Evolutionary conservation across 169 alveolate genomes (phyloP).

Genomic region (Condylostoma magnum): DNA sequence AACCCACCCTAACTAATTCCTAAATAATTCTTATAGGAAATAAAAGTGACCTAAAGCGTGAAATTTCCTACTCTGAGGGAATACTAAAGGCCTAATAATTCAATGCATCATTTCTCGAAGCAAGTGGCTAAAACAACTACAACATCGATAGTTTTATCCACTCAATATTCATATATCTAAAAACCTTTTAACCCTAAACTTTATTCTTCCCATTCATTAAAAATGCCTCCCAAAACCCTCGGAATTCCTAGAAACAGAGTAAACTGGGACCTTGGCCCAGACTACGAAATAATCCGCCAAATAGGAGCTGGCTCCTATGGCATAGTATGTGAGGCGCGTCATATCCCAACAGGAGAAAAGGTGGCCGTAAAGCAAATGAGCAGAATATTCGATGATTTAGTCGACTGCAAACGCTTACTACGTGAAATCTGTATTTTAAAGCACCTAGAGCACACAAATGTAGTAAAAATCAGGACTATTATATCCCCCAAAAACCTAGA

Average conservation of each 20-base stretch:
- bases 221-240: slow-evolving; percentile 16
- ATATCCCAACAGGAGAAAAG: slow-evolving; percentile 70
- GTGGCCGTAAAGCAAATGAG: slow-evolving; percentile 96
- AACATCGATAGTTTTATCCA: too few relatives aligned
- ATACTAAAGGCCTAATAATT: too few relatives aligned
- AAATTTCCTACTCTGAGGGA: too few relatives aligned
- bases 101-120: too few relatives aligned
- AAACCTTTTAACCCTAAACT: too few relatives aligned
- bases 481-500: slow-evolving; percentile 89
- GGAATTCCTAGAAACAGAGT: slow-evolving; percentile 5
- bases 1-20: too few relatives aligned
- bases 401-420: slow-evolving; percentile 95
- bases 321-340: slow-evolving; percentile 88
- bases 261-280: slow-evolving; percentile 55
- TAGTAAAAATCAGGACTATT: slow-evolving; percentile 90
- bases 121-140: too few relatives aligned
- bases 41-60: too few relatives aligned
- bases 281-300: slow-evolving; percentile 43
- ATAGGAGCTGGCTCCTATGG: slow-evolving; percentile 90
- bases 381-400: slow-evolving; percentile 94
- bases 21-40: too few relatives aligned
- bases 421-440: slow-evolving; percentile 94
- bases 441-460: slow-evolving; percentile 89
- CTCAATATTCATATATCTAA: too few relatives aligned
- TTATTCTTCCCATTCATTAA: too few relatives aligned